Conservation (phyloP, 75 land plant species). For the Sequoia sempervirens region DNA sequence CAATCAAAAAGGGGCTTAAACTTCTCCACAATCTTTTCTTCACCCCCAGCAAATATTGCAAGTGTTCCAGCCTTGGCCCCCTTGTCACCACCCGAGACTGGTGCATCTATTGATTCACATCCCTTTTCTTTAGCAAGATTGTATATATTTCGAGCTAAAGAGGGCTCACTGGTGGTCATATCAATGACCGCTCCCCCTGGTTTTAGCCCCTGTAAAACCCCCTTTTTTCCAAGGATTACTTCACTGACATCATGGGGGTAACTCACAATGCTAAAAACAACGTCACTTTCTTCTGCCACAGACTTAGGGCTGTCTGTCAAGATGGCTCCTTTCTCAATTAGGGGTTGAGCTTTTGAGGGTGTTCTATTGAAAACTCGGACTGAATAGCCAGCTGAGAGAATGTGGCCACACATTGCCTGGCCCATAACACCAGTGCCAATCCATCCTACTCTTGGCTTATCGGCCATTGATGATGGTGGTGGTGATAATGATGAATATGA, state of each 20-base stretch:
- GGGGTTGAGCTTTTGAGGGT: slow-evolving; percentile 58
- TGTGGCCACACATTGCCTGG: slow-evolving; percentile 62
- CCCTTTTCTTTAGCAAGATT: slow-evolving; percentile 20
- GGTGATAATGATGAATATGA: background rate
- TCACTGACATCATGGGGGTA: slow-evolving; percentile 76
- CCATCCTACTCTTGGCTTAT: slow-evolving; percentile 53
- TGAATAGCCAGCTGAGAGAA: slow-evolving; percentile 59
- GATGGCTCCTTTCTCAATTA: slow-evolving; percentile 47
- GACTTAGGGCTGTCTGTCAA: slow-evolving; percentile 43
- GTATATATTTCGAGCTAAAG: slow-evolving; percentile 60
- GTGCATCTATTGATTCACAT: slow-evolving; percentile 62
- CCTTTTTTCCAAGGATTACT: slow-evolving; percentile 30
- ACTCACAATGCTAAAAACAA: slow-evolving; percentile 82
- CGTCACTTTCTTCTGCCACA: slow-evolving; percentile 52
- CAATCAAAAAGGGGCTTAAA: slow-evolving; percentile 51
- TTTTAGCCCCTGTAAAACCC: slow-evolving; percentile 46
- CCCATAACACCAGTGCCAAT: slow-evolving; percentile 93
- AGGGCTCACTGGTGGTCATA: slow-evolving; percentile 80
- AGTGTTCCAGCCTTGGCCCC: slow-evolving; percentile 49
- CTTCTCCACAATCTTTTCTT: slow-evolving; percentile 29
- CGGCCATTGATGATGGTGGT: slow-evolving; percentile 3
- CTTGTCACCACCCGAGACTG: slow-evolving; percentile 58
- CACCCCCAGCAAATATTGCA: slow-evolving; percentile 80
- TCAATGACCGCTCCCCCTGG: slow-evolving; percentile 70
- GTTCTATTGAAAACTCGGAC: slow-evolving; percentile 75